Conservation (phyloP, 768 basidiomycete genomes). For the Austroboletus eburneus region DNA sequence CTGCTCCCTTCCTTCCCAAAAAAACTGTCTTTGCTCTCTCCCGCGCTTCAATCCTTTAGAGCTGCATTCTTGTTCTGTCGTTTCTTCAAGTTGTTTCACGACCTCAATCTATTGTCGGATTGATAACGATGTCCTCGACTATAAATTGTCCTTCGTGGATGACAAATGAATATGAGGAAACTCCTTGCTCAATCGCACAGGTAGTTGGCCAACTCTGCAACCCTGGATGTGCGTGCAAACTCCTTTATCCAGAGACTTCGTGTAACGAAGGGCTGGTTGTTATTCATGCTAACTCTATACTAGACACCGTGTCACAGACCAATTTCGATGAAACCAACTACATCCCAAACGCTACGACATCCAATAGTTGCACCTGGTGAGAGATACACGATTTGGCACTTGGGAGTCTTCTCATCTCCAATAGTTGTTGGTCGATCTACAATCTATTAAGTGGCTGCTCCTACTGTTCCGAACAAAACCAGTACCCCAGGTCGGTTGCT, state of each 20-base stretch:
- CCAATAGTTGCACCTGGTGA: slow-evolving; percentile 25
- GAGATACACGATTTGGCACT: background rate
- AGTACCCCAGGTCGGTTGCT: slow-evolving; percentile 13
- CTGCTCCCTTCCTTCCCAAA: background rate
- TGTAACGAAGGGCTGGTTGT: no score
- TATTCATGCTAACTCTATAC: background rate
- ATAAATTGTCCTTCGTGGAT: slow-evolving; percentile 10
- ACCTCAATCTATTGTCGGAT: background rate
- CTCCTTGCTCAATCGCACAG: slow-evolving; percentile 18
- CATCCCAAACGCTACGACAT: slow-evolving; percentile 14
- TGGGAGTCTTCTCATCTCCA: background rate
- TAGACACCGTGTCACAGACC: slow-evolving; percentile 14
- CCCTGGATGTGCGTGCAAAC: slow-evolving; percentile 9
- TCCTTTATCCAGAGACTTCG: background rate
- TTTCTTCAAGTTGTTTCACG: background rate
- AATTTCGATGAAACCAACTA: slow-evolving; percentile 18
- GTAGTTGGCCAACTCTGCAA: slow-evolving; percentile 18
- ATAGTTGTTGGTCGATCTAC: slow-evolving; percentile 29
- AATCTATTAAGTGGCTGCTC: slow-evolving; percentile 29
- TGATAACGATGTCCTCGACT: slow-evolving; percentile 6
- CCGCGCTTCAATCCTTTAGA: background rate
- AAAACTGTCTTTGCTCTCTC: background rate
- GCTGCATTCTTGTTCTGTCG: background rate
- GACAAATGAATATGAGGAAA: slow-evolving; percentile 6
- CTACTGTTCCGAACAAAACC: slow-evolving; percentile 9